Evolutionary conservation across 2,329 filamentous ascomycete genomes (phyloP).

Genomic region (Cladosporium sp.): DNA sequence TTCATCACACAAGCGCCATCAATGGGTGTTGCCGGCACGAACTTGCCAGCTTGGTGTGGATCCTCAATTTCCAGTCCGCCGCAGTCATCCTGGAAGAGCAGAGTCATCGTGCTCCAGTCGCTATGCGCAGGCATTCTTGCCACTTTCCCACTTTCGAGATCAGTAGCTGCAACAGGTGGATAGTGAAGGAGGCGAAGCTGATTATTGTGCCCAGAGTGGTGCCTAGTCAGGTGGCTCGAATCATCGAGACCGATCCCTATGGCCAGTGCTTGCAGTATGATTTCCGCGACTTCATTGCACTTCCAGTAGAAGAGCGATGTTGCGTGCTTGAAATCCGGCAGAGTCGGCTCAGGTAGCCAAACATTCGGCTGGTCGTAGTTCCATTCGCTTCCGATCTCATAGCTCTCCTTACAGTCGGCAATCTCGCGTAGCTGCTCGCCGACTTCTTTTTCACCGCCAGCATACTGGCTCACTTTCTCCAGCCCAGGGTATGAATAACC

Average conservation of each 20-base stretch:
- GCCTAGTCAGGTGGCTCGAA: slow-evolving; percentile 22
- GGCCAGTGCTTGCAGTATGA: slow-evolving; percentile 36
- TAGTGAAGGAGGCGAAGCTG: slow-evolving; percentile 41
- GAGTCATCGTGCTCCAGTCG: slow-evolving; percentile 45
- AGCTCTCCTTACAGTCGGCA: slow-evolving; percentile 38
- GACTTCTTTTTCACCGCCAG: slow-evolving; percentile 20
- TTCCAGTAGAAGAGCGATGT: slow-evolving; percentile 36
- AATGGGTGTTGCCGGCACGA: slow-evolving; percentile 35
- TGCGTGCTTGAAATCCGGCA: slow-evolving; percentile 46
- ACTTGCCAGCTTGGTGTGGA: slow-evolving; percentile 32
- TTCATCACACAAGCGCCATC: slow-evolving; percentile 41
- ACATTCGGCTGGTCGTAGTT: slow-evolving; percentile 49
- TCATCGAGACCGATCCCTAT: slow-evolving; percentile 38
- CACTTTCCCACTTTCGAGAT: slow-evolving; percentile 37
- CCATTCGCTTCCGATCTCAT: slow-evolving; percentile 49
- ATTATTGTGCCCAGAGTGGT: slow-evolving; percentile 28
- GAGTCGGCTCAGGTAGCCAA: slow-evolving; percentile 48
- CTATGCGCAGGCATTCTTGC: slow-evolving; percentile 42
- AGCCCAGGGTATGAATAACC: slow-evolving; percentile 42
- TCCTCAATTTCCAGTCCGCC: slow-evolving; percentile 44
- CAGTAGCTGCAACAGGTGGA: slow-evolving; percentile 33
- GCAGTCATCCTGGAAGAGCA: slow-evolving; percentile 45
- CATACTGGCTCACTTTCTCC: slow-evolving; percentile 38
- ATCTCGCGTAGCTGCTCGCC: slow-evolving; percentile 22
- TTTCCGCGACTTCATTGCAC: slow-evolving; percentile 33